Percentiles rank a stretch among this genome's conserved stretches.
phyloP scores from a whole-genome alignment of 345 rosid genomes.

The Triadica sebifera region DNA sequence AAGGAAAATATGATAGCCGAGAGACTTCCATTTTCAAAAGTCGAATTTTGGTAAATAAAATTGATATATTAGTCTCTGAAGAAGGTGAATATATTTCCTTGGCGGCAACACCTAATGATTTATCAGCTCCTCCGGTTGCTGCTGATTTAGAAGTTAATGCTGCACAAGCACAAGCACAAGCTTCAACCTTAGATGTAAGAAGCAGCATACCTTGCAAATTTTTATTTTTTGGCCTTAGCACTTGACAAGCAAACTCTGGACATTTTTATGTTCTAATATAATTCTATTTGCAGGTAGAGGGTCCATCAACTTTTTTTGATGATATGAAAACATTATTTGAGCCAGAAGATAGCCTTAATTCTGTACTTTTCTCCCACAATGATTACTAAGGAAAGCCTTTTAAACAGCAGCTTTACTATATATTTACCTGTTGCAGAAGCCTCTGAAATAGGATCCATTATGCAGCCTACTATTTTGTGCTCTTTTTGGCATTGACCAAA shows the following conservation, averaged over 20 bases:
- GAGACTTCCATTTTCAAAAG: background rate
- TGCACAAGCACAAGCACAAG: background rate
- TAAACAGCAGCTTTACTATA: too few species aligned
- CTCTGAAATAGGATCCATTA: too few species aligned
- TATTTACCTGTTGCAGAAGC: too few species aligned
- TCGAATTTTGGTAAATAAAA: background rate
- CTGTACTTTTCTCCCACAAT: background rate
- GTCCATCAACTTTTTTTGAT: background rate
- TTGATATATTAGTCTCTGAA: background rate
- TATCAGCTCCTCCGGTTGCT: background rate
- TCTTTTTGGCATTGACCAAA: too few species aligned
- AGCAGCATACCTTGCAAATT: background rate
- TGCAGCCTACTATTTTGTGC: too few species aligned
- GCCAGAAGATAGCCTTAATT: too few species aligned
- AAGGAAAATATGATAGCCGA: too few species aligned
- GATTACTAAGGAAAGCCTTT: background rate
- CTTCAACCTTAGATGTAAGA: background rate
- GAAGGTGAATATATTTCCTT: constrained; percentile 6
- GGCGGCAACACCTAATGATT: background rate
- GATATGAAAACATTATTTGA: background rate
- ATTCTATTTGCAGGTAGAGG: background rate
- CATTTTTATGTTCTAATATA: background rate
- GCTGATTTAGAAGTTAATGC: constrained; percentile 1
- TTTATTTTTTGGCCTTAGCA: background rate
- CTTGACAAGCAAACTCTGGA: background rate